Evolutionary conservation across 208 protist species (phyloP).

Genomic region (Entamoeba moshkovskii): DNA sequence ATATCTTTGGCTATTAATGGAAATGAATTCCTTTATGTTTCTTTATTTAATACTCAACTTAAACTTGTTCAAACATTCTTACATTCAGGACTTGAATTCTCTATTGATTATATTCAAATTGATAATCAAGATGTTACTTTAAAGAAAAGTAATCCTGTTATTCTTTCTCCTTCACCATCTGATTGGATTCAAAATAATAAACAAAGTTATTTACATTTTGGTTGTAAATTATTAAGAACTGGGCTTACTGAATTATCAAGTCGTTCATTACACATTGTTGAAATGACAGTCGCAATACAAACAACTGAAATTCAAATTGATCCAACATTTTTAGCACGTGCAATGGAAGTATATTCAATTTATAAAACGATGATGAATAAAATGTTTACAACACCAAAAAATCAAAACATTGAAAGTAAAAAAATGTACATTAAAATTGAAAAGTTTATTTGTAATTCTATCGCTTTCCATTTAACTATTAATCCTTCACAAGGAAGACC

Average conservation of each 20-base stretch:
- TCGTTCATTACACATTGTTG: not conserved
- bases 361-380: not conserved
- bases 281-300: not conserved
- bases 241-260: not conserved
- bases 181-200: not conserved
- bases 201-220: not conserved
- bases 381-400: not conserved
- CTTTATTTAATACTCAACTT: not conserved
- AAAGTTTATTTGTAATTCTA: not conserved
- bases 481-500: not conserved
- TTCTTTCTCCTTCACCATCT: not conserved
- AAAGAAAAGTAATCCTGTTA: not conserved
- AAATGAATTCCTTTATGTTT: not conserved
- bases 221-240: not conserved
- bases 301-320: not conserved
- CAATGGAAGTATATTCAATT: not conserved
- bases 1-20: not conserved
- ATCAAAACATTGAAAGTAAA: not conserved
- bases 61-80: not conserved
- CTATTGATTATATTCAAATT: not conserved
- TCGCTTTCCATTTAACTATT: not conserved
- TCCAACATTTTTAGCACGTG: not conserved
- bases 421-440: not conserved
- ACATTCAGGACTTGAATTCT: not conserved
- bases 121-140: not conserved